phyloP scores from a whole-genome alignment of 345 rosid species.

The Lumnitzera racemosa region DNA sequence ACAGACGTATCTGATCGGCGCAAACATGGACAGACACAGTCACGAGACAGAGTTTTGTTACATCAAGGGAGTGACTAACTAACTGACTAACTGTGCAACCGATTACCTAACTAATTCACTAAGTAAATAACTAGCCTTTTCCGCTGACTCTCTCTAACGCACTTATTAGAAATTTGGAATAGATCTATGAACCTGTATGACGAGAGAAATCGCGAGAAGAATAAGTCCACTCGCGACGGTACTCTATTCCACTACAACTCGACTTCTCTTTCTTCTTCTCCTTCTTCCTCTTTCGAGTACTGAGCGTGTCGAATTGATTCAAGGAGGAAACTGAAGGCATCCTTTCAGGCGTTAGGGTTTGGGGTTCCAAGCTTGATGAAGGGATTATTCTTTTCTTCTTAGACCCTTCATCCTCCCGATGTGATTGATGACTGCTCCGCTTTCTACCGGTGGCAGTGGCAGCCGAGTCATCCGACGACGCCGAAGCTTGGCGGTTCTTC shows the following conservation, averaged over 20 bases:
- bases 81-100: neutral
- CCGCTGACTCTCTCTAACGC: too few species aligned
- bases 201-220: slow-evolving; percentile 24
- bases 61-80: too few species aligned
- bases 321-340: neutral
- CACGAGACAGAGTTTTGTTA: too few species aligned
- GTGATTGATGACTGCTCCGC: neutral
- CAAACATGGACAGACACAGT: too few species aligned
- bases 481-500: neutral
- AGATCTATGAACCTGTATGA: slow-evolving; percentile 15
- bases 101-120: neutral
- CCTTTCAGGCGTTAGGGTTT: slow-evolving; percentile 14
- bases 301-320: slow-evolving; percentile 18
- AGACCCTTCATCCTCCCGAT: neutral
- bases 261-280: neutral
- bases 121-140: too few species aligned
- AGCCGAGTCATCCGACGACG: neutral
- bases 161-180: neutral
- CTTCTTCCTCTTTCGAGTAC: neutral
- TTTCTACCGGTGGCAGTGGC: neutral
- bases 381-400: slow-evolving; percentile 8
- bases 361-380: slow-evolving; percentile 1
- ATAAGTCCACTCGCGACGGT: slow-evolving; percentile 31
- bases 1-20: too few species aligned
- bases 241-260: slow-evolving; percentile 1